Conservation (phyloP, 805 yeast genomes). For the Candida anglica region DNA sequence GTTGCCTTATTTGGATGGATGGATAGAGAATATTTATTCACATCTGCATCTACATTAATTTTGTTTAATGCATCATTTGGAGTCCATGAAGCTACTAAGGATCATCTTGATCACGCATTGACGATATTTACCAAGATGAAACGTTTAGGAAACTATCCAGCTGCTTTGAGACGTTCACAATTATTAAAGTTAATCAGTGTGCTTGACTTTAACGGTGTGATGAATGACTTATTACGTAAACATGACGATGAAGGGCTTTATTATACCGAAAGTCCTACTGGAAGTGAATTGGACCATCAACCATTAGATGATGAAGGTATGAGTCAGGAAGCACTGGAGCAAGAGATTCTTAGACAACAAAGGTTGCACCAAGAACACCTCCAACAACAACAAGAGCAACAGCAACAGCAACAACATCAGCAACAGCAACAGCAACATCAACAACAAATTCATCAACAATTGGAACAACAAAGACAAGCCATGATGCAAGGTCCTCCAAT, state of each 20-base stretch:
- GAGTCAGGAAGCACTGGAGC: background rate
- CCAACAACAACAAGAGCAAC: background rate
- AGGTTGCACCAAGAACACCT: too few relatives aligned
- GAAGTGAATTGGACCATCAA: background rate
- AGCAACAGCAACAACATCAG: background rate
- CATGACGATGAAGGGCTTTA: conserved; percentile 47
- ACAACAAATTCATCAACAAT: background rate
- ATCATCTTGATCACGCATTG: conserved; percentile 70
- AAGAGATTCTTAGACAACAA: conserved; percentile 1
- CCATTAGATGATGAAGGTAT: background rate
- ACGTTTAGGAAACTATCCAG: conserved; percentile 75
- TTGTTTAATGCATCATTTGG: conserved; percentile 79
- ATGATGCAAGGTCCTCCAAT: background rate
- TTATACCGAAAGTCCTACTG: background rate
- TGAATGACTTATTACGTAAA: conserved; percentile 51
- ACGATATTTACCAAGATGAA: conserved; percentile 70
- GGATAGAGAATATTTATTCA: conserved; percentile 80
- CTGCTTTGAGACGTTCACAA: conserved; percentile 71
- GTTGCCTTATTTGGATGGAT: conserved; percentile 84
- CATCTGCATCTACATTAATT: conserved; percentile 70
- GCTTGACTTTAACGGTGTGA: conserved; percentile 64
- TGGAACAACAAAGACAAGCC: background rate
- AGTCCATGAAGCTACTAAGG: conserved; percentile 69
- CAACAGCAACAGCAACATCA: background rate
- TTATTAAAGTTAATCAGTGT: conserved; percentile 59